Evolutionary conservation across 305 asterid species (phyloP), one percentile per base, ranked within the genome.

Genomic region (Fraxinus xanthoxyloides): DNA sequence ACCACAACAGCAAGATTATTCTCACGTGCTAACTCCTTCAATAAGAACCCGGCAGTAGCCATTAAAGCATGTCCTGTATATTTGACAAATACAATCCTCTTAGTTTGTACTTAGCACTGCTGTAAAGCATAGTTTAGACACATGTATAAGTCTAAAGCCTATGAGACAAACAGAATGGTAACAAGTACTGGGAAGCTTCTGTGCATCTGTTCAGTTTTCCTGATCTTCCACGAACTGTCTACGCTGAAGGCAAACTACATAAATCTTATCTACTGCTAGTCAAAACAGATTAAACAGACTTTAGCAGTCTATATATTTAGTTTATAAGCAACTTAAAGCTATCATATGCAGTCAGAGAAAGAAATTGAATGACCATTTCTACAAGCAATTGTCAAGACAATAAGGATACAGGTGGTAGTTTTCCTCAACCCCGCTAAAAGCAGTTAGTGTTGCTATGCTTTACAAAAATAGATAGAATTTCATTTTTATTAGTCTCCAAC

Each of bases 21-120:
- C 87, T 91, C 94, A 76, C 90, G 88, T 2, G 97, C 98, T 84
- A 95, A 86, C 89, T 88, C 90, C 92, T 92, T 95, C 78, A 95
- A 85, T 80, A 95, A 81, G 89, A 89, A 89, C 80, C 98, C 97
- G 43, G 87, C 88, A 17, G 94, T 86, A 76, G 87, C 87, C 98
- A 92, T 93, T 77, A 95, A 85, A 78, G 90, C 92, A 81, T 91
- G 98, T 72, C 98, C 97, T 94, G 90, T 43, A 77, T 77, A 79
- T 67, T 82, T 80, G 82, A 81, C 17, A 86, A 78, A 65, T 43
- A 59, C 10, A 84, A 81, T 24, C 65, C 26, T 48, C 34, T 85
- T 65, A 80, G 82, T 54, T 36, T 75, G 79, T 74, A 38, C 23
- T 31, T 43, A 32, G 36, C 72, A 67, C 10, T 24, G 8, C 24